A percentile compares a stretch with the other conserved stretches of the same genome.
phyloP scores from a whole-genome alignment of 768 basidiomycete species.

The Rhodotorula kratochvilovae region DNA sequence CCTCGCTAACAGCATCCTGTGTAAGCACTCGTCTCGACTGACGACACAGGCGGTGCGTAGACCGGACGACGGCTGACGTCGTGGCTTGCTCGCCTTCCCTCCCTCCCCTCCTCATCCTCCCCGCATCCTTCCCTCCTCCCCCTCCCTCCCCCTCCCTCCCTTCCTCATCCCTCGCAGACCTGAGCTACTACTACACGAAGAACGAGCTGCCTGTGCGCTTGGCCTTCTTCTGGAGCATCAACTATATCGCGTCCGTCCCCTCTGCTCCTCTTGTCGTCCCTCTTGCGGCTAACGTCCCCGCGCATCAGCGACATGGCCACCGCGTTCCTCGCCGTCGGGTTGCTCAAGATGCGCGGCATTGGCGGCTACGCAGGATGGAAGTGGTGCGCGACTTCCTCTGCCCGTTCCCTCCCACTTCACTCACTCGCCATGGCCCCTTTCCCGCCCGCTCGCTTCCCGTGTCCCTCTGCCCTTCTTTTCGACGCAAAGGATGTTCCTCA shows the following conservation, averaged over 20 bases:
- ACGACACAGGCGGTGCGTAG: too few species aligned
- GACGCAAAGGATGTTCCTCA: constrained; percentile 40
- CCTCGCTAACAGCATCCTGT: too few species aligned
- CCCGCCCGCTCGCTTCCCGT: neutral
- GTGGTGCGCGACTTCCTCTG: constrained; percentile 37
- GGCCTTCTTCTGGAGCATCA: constrained; percentile 3
- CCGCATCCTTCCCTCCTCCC: too few species aligned
- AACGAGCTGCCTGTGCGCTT: neutral
- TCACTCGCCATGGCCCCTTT: neutral
- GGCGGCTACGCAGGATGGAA: constrained; percentile 46
- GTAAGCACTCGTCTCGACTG: too few species aligned
- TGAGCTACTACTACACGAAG: constrained; percentile 19
- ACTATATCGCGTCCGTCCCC: neutral
- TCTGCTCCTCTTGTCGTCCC: neutral
- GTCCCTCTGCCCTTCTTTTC: neutral
- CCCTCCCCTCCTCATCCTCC: too few species aligned
- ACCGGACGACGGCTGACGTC: neutral
- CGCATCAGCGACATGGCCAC: constrained; percentile 19
- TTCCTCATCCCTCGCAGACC: neutral
- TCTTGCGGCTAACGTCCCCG: neutral
- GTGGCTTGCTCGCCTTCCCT: too few species aligned
- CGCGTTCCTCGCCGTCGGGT: constrained; percentile 45
- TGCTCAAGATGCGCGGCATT: constrained; percentile 47
- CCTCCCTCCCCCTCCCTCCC: too few species aligned
- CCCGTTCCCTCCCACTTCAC: neutral